Base-by-base conservation (phyloP, 371 early-diverging fungal genomes). In the Conidiobolus coronatus region DNA sequence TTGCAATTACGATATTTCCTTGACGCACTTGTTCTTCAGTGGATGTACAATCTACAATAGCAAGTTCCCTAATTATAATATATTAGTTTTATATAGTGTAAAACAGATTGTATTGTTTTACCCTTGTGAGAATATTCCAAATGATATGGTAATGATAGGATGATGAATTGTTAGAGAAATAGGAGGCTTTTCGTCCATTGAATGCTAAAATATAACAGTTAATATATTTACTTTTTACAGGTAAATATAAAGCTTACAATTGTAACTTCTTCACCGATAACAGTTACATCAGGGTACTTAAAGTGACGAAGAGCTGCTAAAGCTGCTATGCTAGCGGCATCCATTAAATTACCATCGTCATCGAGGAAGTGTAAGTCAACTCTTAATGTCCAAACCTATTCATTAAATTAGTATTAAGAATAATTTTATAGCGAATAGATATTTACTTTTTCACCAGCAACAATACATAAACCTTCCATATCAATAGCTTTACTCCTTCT, bases 381-480 rank as follows among this genome's bases (percentile, higher is more conserved):
- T 1, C 87, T 78, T 36, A 96, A 70, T 19, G 68, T 61, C 93
- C 95, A 96, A 2, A 92, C 93, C 74, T 80, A 55, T 23, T 35
- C 23, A n/a, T 18, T 12, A 42, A 11, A 42, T 18, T 22, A 7
- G 19, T 44, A 40, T 17, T 19, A 36, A 38, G 6, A 21, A 41
- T 9, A 42, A 36, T 7, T 23, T 40, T 8, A 36, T 24, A 23
- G 11, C 6, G 2, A 19, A 23, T n/a, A n/a, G 23, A 23, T 4
- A 46, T 49, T 18, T 60, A 73, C 81, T 66, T 86, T 82, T 58
- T 90, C 85, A 24, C 91, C 89, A n/a, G 91, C 81, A 33, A 91
- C 66, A 45, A 96, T 88, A 60, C 97, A 94, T 49, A 96, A 66
- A 7, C 92, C 86, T 60, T 96, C 97, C 15, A 88, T 81, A 56